Evolutionary conservation across 1,284 basidiomycete species (phyloP).

Genomic region (Trametes pubescens): DNA sequence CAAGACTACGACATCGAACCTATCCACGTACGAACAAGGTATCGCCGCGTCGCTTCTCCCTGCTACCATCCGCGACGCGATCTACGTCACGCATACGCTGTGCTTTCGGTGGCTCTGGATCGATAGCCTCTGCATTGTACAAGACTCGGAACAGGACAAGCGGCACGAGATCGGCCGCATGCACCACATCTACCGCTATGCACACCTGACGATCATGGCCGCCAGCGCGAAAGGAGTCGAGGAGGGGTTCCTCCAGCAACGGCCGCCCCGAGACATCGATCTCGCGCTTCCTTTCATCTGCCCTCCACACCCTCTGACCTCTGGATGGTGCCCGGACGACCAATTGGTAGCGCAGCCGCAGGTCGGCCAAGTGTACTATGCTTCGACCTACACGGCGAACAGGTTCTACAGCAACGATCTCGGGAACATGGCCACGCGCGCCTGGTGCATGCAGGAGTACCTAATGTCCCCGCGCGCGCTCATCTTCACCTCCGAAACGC

Average conservation of each 20-base stretch:
- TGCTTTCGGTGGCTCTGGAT: constrained; percentile 11
- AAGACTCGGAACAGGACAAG: constrained; percentile 15
- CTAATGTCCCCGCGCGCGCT: constrained; percentile 25
- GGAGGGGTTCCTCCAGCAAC: constrained; percentile 8
- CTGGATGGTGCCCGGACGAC: neutral
- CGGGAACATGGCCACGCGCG: constrained; percentile 19
- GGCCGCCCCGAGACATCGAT: neutral
- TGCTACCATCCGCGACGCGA: constrained; percentile 13
- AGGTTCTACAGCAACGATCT: neutral
- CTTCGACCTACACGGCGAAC: constrained; percentile 1
- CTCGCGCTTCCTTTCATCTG: constrained; percentile 4
- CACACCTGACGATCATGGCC: constrained; percentile 13
- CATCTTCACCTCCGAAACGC: constrained; percentile 24
- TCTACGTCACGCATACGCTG: constrained; percentile 7
- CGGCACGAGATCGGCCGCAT: constrained; percentile 7
- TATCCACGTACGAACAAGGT: neutral
- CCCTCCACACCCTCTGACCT: neutral
- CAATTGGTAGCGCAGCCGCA: neutral
- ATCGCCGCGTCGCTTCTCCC: constrained; percentile 3
- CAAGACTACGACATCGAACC: constrained; percentile 4
- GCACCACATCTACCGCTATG: constrained; percentile 13
- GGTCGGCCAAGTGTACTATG: constrained; percentile 15
- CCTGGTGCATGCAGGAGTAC: constrained; percentile 28
- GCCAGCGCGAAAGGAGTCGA: neutral
- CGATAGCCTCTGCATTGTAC: constrained; percentile 14